Conservation (phyloP, 2,329 filamentous ascomycete species). For the Nemania sp. region DNA sequence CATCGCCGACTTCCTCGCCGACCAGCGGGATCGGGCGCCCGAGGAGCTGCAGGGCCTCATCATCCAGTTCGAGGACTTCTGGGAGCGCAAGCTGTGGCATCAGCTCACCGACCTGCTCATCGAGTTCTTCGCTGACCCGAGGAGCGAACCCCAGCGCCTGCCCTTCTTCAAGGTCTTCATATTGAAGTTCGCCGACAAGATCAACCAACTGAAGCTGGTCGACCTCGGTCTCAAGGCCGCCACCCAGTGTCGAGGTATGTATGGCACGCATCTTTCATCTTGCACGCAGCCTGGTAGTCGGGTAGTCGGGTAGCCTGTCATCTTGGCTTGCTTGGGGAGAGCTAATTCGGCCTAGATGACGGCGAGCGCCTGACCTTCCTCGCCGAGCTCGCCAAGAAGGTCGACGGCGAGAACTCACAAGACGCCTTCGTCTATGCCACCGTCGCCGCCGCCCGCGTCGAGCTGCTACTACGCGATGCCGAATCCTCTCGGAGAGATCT, state of each 20-base stretch:
- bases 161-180: constrained; percentile 94
- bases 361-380: constrained; percentile 86
- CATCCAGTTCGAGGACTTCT: constrained; percentile 91
- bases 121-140: constrained; percentile 81
- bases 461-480: constrained; percentile 77
- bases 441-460: constrained; percentile 85
- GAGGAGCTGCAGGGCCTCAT: constrained; percentile 87
- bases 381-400: constrained; percentile 79
- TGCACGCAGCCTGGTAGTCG: no score
- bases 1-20: constrained; percentile 88
- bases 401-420: constrained; percentile 89
- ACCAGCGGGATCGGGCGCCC: constrained; percentile 85
- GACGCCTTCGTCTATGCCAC: constrained; percentile 95
- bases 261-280: not conserved
- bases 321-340: not conserved
- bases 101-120: constrained; percentile 90
- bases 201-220: constrained; percentile 98
- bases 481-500: constrained; percentile 86
- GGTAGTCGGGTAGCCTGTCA: no score
- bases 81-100: constrained; percentile 99
- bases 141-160: constrained; percentile 83
- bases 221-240: constrained; percentile 86
- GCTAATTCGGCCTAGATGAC: constrained; percentile 64
- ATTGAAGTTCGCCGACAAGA: constrained; percentile 94
- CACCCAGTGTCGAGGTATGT: constrained; percentile 75